Evolutionary conservation across 1,284 basidiomycete genomes (phyloP).

Genomic region (Takashimella tepidaria): DNA sequence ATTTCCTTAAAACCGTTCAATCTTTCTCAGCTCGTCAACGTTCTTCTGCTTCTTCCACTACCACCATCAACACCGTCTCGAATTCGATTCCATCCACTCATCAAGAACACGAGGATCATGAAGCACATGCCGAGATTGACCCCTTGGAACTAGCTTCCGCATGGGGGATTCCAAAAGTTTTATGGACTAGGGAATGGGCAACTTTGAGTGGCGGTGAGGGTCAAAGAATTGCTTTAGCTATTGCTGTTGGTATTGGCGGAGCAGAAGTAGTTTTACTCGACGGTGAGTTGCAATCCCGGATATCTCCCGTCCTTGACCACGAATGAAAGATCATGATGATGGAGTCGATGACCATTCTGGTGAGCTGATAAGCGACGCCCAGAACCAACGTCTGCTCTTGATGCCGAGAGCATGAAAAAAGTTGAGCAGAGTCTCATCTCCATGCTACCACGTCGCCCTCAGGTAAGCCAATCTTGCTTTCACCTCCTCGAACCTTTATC

Average conservation of each 20-base stretch:
- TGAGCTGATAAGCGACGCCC: constrained; percentile 10
- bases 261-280: constrained; percentile 78
- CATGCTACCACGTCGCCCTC: constrained; percentile 48
- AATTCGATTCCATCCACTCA: constrained; percentile 1
- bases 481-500: no score
- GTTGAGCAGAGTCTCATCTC: constrained; percentile 62
- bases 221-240: constrained; percentile 71
- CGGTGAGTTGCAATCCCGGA: no score
- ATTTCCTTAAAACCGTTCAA: constrained; percentile 60
- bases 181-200: constrained; percentile 74
- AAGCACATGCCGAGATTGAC: constrained; percentile 23
- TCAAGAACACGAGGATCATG: constrained; percentile 13
- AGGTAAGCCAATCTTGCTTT: neutral
- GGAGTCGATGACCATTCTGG: neutral
- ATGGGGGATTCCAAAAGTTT: constrained; percentile 62
- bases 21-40: constrained; percentile 56
- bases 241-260: constrained; percentile 63
- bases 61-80: no score
- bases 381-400: constrained; percentile 85
- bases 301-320: no score
- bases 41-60: neutral
- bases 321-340: neutral
- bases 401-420: constrained; percentile 58
- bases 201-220: constrained; percentile 75
- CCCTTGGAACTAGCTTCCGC: constrained; percentile 57